Evolutionary conservation across 2,329 filamentous ascomycete genomes (phyloP), one percentile per base, ranked within the genome.

Genomic region (Kalmusia sp.): DNA sequence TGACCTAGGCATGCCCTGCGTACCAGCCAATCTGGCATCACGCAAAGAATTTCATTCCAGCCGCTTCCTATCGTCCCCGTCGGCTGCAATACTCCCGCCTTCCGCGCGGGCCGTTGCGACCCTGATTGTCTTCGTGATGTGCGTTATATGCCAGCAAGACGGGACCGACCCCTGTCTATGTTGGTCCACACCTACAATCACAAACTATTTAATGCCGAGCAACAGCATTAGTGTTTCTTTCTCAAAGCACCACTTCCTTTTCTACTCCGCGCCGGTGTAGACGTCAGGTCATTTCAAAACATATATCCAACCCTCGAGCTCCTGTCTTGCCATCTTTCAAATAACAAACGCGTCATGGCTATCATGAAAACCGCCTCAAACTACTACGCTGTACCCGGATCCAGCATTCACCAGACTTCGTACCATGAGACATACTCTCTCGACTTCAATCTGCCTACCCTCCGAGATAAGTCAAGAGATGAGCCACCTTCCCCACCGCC

Each of bases 401-500:
- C n/a, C 19, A 19, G n/a, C 14, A 38, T 37, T 15, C n/a, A 31
- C 8, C 28, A 8, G 11, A 14, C 8, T 14, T 25, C 39, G 22
- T 21, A 39, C 30, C 30, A 27, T 25, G 51, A 38, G 22, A 37
- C n/a, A 30, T 27, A 34, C 50, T 52, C 49, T 4, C 30, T 38
- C 37, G 31, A 44, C 21, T 34, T 44, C 49, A 49, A 35, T 25
- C 24, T 51, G 30, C 33, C 52, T 17, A 24, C 51, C 21, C 56
- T 57, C 28, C 62, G 62, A 45, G 51, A 67, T 22, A 41, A 51
- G 24, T 74, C 71, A 47, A 68, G 70, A 59, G 70, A 71, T 19
- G 74, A 76, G 33, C 71, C 74, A 8, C 74, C 73, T 25, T 74
- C 74, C 24, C 74, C 74, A 24, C 74, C 74, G 22, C 72, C 73